phyloP scores from a whole-genome alignment of 2,329 filamentous ascomycete genomes.

The Gnomoniopsis sp. region DNA sequence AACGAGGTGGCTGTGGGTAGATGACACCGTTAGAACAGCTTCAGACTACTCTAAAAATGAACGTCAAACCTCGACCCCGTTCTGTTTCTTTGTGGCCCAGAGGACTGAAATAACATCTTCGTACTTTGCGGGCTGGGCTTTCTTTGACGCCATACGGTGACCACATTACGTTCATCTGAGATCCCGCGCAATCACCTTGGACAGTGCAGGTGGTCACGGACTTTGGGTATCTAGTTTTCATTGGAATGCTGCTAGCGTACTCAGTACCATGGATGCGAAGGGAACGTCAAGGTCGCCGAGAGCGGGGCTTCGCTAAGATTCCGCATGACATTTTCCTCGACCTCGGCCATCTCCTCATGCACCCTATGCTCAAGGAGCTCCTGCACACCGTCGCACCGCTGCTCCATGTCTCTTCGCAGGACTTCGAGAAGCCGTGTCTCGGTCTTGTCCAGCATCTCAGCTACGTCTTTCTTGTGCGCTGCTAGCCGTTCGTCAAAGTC shows the following conservation, averaged over 20 bases:
- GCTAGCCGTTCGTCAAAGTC: slow-evolving; percentile 2
- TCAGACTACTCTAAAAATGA: too few species aligned
- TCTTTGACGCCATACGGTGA: too few species aligned
- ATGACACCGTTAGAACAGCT: too few species aligned
- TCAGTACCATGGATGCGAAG: slow-evolving; percentile 12
- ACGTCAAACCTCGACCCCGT: too few species aligned
- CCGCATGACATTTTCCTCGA: slow-evolving; percentile 11
- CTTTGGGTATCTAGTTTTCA: not conserved
- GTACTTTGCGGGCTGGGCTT: too few species aligned
- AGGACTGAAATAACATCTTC: too few species aligned
- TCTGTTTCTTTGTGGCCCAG: too few species aligned
- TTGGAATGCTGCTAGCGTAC: too few species aligned
- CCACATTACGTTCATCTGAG: too few species aligned
- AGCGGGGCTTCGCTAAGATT: slow-evolving; percentile 8
- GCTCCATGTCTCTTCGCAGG: not conserved
- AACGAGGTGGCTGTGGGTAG: too few species aligned
- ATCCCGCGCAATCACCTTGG: too few species aligned
- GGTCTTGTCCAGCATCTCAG: not conserved
- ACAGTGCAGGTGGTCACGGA: too few species aligned
- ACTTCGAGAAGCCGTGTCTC: not conserved
- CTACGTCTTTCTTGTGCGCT: slow-evolving; percentile 1
- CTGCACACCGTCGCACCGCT: not conserved
- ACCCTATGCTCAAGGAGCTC: not conserved
- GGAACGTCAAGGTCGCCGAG: slow-evolving; percentile 9
- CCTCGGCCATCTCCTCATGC: slow-evolving; percentile 1